Evolutionary conservation across 257 asterid genomes (phyloP).

Genomic region (Sherardia arvensis): DNA sequence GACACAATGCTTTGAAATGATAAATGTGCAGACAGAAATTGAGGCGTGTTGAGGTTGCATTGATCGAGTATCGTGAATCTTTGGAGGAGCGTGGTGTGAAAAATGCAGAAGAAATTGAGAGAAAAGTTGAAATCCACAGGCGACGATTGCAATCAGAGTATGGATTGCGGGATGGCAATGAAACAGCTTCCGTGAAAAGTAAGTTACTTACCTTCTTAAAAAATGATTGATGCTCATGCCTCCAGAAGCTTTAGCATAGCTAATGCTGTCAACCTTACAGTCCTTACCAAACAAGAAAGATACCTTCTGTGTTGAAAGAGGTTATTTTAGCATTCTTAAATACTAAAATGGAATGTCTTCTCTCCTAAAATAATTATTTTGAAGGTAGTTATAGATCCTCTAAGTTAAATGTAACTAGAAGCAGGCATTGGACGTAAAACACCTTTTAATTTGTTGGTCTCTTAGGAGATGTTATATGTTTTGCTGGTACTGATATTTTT

Average conservation of each 20-base stretch:
- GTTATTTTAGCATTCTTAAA: neutral
- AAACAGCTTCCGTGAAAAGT: constrained; percentile 60
- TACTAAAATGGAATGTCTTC: neutral
- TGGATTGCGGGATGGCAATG: constrained; percentile 47
- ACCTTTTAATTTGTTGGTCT: neutral
- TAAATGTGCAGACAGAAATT: constrained; percentile 57
- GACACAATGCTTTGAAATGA: constrained; percentile 15
- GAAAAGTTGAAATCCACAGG: constrained; percentile 57
- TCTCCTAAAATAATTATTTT: neutral
- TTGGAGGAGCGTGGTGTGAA: constrained; percentile 75
- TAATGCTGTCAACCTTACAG: neutral
- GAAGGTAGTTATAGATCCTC: neutral
- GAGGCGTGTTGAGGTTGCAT: constrained; percentile 82
- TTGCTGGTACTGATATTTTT: neutral
- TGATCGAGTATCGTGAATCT: constrained; percentile 86
- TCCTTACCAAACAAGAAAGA: neutral
- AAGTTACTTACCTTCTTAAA: constrained; percentile 18
- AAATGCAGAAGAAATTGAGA: constrained; percentile 61
- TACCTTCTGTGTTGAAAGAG: neutral
- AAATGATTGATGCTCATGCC: constrained; percentile 9
- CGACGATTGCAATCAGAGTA: constrained; percentile 58
- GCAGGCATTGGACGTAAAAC: neutral
- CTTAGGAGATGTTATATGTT: neutral
- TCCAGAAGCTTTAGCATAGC: neutral
- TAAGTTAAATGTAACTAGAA: neutral